Conservation (phyloP, 371 early-diverging fungal species). For the Actinomortierella wolfii region DNA sequence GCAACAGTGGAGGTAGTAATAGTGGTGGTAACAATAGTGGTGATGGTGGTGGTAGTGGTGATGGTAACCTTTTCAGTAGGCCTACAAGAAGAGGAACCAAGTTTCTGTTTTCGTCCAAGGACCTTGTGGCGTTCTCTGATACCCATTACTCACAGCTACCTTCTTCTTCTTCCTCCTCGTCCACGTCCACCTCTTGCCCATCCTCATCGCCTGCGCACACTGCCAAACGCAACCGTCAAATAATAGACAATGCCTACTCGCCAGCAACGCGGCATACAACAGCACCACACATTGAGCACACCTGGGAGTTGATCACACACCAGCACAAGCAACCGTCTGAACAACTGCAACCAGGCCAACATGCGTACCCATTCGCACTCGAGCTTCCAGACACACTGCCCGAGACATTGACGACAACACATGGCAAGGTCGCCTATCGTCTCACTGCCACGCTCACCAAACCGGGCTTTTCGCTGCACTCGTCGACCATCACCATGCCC, state of each 20-base stretch:
- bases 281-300: conserved; percentile 39
- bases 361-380: conserved; percentile 50
- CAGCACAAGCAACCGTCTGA: conserved; percentile 41
- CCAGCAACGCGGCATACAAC: conserved; percentile 33
- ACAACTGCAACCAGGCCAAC: conserved; percentile 45
- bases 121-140: too few species aligned
- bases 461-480: conserved; percentile 34
- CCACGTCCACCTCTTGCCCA: too few species aligned
- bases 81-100: too few species aligned
- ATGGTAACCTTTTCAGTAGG: too few species aligned
- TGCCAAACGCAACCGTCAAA: too few species aligned
- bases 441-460: conserved; percentile 42
- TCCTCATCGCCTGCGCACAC: too few species aligned
- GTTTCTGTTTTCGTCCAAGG: too few species aligned
- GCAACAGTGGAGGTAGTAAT: too few species aligned
- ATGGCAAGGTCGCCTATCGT: conserved; percentile 46
- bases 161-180: background rate
- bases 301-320: conserved; percentile 34
- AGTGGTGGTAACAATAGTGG: too few species aligned
- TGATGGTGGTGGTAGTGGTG: too few species aligned
- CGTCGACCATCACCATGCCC: conserved; percentile 19
- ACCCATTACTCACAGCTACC: too few species aligned
- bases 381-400: conserved; percentile 48
- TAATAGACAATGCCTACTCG: conserved; percentile 40
- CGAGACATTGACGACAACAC: conserved; percentile 42